Evolutionary conservation across 176 grass and related monocot species (phyloP).

Genomic region (Hordeum marinum): DNA sequence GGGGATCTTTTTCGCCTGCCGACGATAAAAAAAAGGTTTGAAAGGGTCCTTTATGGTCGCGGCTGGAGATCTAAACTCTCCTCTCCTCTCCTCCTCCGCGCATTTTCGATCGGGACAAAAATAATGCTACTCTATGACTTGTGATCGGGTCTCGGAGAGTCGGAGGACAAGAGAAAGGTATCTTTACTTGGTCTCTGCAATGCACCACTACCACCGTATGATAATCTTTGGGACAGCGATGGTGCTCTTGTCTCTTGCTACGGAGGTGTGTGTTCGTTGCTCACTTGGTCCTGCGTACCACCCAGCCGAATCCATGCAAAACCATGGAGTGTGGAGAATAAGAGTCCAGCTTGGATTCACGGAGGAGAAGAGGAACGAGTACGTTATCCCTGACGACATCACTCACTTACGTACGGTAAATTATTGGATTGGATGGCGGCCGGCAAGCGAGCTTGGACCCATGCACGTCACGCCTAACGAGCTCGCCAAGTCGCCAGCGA

Average conservation of each 20-base stretch:
- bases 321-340: not conserved
- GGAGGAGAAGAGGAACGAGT: not conserved
- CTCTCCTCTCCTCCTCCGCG: not conserved
- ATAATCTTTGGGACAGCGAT: not conserved
- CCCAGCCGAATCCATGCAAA: not conserved
- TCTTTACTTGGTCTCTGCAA: not conserved
- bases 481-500: not conserved
- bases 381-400: slow-evolving; percentile 1
- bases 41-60: too few species aligned
- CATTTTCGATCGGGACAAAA: not conserved
- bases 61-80: not conserved
- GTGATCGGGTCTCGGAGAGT: not conserved
- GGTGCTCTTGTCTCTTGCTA: not conserved
- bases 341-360: not conserved
- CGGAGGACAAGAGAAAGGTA: not conserved
- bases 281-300: not conserved
- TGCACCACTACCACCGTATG: not conserved
- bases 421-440: not conserved
- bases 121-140: not conserved
- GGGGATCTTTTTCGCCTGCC: too few species aligned
- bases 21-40: too few species aligned
- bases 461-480: not conserved
- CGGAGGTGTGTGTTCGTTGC: not conserved
- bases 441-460: not conserved
- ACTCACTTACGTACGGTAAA: not conserved